These are phyloP conservation scores for Arachis monticola DNA, from an alignment of 331 rosid genomes.

Conservation along the genomic window DNA sequence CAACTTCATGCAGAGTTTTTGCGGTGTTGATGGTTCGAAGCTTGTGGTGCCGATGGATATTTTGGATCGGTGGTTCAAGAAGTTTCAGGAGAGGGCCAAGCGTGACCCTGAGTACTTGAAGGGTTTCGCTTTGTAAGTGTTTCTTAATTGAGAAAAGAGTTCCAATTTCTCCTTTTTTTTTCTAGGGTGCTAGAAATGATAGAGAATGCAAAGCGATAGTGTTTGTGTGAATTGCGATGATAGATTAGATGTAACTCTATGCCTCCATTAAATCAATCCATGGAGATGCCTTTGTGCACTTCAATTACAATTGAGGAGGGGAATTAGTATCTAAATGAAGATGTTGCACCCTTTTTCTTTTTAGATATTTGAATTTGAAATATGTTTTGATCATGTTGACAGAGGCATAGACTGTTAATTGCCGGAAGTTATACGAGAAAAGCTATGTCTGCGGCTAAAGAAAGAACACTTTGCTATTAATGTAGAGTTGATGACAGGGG, in stretches of 20 bases:
- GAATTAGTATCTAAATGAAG: not conserved
- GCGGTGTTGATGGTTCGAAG: slow-evolving; percentile 84
- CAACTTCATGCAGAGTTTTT: slow-evolving; percentile 94
- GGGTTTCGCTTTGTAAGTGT: slow-evolving; percentile 71
- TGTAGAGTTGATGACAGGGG: not conserved
- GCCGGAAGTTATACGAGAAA: not conserved
- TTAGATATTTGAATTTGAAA: not conserved
- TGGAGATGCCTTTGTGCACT: not conserved
- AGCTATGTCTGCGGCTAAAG: not conserved
- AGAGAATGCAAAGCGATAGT: not conserved
- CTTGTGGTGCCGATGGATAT: slow-evolving; percentile 96
- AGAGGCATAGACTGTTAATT: not conserved
- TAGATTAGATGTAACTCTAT: slow-evolving; percentile 3
- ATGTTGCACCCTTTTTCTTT: not conserved
- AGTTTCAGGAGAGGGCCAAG: slow-evolving; percentile 90
- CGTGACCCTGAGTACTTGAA: slow-evolving; percentile 95
- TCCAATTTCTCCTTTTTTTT: not conserved
- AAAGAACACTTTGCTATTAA: not conserved
- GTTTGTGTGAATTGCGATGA: slow-evolving; percentile 14
- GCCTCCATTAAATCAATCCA: too few species aligned
- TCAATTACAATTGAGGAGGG: not conserved
- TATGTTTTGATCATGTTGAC: not conserved
- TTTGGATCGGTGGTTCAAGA: slow-evolving; percentile 96
- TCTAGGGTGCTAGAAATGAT: slow-evolving; percentile 1
- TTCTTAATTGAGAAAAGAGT: not conserved